These are phyloP conservation scores for Tolypocladium nubicola DNA, from an alignment of 2,329 filamentous ascomycete genomes.

Conservation along the genomic window DNA sequence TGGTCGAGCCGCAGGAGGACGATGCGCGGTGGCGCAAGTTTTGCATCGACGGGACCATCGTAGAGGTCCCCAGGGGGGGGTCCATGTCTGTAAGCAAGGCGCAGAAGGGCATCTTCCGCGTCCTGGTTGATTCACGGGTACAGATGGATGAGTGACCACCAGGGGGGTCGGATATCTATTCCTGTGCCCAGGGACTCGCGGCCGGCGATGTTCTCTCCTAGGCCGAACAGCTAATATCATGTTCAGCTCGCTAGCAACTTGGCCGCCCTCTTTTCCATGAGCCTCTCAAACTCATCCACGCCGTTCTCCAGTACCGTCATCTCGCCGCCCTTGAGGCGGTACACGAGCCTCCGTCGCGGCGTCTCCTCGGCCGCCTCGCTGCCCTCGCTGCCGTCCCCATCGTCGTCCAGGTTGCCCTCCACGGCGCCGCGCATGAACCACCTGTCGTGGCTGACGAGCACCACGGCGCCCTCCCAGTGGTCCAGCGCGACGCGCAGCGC, in stretches of 20 bases:
- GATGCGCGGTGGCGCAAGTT: constrained; percentile 72
- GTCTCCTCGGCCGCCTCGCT: constrained; percentile 29
- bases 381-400: constrained; percentile 24
- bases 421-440: constrained; percentile 70
- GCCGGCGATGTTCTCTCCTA: not conserved
- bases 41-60: constrained; percentile 86
- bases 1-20: constrained; percentile 55
- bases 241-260: constrained; percentile 22
- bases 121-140: constrained; percentile 30
- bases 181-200: not conserved
- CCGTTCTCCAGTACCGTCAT: constrained; percentile 46
- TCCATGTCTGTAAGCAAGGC: constrained; percentile 56
- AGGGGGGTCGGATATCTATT: not conserved
- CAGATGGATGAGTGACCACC: constrained; percentile 1
- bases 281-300: constrained; percentile 54
- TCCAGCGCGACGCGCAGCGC: constrained; percentile 58
- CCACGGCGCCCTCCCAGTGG: constrained; percentile 61
- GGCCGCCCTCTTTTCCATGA: constrained; percentile 47
- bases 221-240: too few relatives aligned
- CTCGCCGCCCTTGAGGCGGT: constrained; percentile 47
- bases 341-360: constrained; percentile 43
- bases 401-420: constrained; percentile 24
- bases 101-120: constrained; percentile 25
- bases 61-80: constrained; percentile 59
- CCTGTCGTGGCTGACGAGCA: constrained; percentile 73